Base-by-base conservation (phyloP, 257 asterid genomes). In the Solanum pennellii region DNA sequence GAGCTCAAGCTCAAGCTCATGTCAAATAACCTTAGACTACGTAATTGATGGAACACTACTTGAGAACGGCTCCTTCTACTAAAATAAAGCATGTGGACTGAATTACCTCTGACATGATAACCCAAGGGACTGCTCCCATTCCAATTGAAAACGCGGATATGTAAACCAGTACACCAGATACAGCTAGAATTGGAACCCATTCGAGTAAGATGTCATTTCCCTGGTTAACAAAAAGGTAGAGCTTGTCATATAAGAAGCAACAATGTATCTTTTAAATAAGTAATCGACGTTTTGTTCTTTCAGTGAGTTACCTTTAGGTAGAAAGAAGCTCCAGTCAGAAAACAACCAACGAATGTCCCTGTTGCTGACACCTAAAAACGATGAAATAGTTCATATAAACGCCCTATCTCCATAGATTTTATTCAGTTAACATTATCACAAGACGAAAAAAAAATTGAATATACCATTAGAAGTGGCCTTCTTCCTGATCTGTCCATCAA, bases 81-180 rank as follows among this genome's bases (percentile, higher is more conserved):
- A 20, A 59, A 35, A 27, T 12, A 14, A 65, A n/a, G 59, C 25
- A 62, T 12, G 33, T 10, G 83, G 23, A 10, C 6, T 12, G 44
- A 56, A 18, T 85, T 93, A 95, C 98, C 98, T 95, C 99, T 9
- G 98, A 95, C 99, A 96, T 96, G 29, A 95, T 93, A 74, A 96
- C 97, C 99, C 98, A 96, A 44, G 99, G 99, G 86, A 93, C 98
- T 18, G 98, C 93, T 82, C 99, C 98, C 94, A 95, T 91, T 79
- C 98, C 98, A 44, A 95, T 90, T 27, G 98, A 96, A 87, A 93
- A 95, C 23, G 98, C 89, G 11, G 95, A 90, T 89, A 96, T 88
- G 73, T 94, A 96, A n/a, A 94, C 98, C 94, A 95, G 90, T 14
- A 96, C 95, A 69, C 99, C 99, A 16, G 94, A 91, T 84, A 94